Conservation (phyloP, 2,329 filamentous ascomycete genomes). For the Byssothecium circinans region DNA sequence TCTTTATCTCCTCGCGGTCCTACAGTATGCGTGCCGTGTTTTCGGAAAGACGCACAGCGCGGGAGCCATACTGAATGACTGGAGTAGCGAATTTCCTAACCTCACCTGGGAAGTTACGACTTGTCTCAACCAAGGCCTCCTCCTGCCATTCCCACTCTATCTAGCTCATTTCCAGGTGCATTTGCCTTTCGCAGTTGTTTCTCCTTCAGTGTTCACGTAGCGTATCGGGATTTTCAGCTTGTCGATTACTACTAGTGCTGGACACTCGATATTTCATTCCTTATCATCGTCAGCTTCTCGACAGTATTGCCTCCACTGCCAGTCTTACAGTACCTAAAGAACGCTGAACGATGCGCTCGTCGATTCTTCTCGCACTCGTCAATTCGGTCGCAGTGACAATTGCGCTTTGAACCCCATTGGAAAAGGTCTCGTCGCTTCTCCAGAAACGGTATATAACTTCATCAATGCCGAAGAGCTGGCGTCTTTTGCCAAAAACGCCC, state of each 20-base stretch:
- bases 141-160: neutral
- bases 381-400: neutral
- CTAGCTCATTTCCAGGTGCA: neutral
- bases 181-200: neutral
- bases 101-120: neutral
- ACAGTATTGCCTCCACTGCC: neutral
- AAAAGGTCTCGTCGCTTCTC: constrained; percentile 10
- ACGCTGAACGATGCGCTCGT: neutral
- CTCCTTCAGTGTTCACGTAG: neutral
- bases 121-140: neutral
- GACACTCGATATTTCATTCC: too few species aligned
- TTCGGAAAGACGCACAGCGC: too few species aligned
- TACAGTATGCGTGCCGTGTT: too few species aligned
- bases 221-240: neutral
- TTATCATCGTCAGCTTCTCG: neutral
- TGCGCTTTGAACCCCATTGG: constrained; percentile 12
- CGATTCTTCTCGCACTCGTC: neutral
- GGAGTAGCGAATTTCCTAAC: neutral
- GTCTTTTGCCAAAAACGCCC: constrained; percentile 19
- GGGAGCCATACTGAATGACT: neutral
- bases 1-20: too few species aligned
- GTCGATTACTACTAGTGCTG: too few species aligned
- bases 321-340: neutral
- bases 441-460: constrained; percentile 20
- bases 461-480: constrained; percentile 13